Conservation (phyloP, 192 early-diverging fungal species). For the Coemansia sp. region DNA sequence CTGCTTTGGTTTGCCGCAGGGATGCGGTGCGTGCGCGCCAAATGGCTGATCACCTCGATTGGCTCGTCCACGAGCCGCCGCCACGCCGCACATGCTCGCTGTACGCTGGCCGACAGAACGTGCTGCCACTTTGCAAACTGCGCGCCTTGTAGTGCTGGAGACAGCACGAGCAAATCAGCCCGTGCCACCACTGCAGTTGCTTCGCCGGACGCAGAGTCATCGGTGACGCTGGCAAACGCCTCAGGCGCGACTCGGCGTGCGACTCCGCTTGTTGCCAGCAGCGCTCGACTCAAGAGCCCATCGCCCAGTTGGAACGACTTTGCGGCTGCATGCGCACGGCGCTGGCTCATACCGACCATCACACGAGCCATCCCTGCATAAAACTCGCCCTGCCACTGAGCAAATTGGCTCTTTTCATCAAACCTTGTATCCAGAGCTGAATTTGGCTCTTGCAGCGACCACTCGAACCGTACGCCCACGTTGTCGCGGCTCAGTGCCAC, state of each 20-base stretch:
- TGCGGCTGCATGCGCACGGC: conserved; percentile 23
- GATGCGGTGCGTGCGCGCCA: conserved; percentile 26
- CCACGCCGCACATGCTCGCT: conserved; percentile 42
- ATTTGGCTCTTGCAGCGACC: conserved; percentile 18
- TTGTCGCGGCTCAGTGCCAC: conserved; percentile 36
- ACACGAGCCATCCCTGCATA: conserved; percentile 30
- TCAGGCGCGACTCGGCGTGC: conserved; percentile 15
- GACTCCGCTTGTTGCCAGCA: neutral
- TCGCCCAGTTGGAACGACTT: conserved; percentile 24
- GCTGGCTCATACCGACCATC: conserved; percentile 38
- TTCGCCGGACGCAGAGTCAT: neutral
- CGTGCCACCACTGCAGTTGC: conserved; percentile 17
- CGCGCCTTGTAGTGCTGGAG: conserved; percentile 41
- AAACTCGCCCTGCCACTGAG: conserved; percentile 32
- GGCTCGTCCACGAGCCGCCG: conserved; percentile 46
- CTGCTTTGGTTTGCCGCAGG: neutral
- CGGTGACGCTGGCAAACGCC: conserved; percentile 15
- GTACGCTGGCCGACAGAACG: conserved; percentile 22
- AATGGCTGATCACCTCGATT: conserved; percentile 45
- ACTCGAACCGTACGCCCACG: conserved; percentile 39
- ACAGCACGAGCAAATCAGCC: conserved; percentile 30
- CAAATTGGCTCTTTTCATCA: conserved; percentile 8
- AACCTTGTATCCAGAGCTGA: neutral
- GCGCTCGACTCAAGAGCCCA: conserved; percentile 9
- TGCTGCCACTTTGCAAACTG: conserved; percentile 53